phyloP scores from a whole-genome alignment of 148 eudicot species.

The Rhododendron molle region DNA sequence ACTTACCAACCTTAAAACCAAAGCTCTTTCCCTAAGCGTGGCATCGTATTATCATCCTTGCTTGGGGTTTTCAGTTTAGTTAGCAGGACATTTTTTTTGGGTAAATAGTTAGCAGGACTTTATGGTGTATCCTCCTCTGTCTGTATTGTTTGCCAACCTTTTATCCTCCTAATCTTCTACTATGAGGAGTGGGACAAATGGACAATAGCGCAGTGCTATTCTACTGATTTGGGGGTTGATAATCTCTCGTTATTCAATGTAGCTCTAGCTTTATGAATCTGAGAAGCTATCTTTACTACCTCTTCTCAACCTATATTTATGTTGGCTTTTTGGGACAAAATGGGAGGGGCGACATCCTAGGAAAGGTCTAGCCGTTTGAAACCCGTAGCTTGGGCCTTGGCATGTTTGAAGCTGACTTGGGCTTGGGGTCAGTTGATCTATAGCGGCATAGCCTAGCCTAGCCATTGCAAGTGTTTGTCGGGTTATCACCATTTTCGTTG shows the following conservation, averaged over 20 bases:
- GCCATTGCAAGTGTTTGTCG: background rate
- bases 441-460: background rate
- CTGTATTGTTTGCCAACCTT: background rate
- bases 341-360: background rate
- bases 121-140: background rate
- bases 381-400: background rate
- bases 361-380: background rate
- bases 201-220: background rate
- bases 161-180: background rate
- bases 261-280: background rate
- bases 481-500: background rate
- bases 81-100: no score
- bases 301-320: background rate
- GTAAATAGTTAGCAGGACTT: background rate
- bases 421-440: background rate
- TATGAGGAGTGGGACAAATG: background rate
- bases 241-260: background rate
- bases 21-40: background rate
- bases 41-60: background rate
- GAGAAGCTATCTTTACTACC: background rate
- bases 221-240: background rate
- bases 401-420: background rate
- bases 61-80: background rate
- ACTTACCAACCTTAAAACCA: background rate
- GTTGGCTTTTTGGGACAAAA: background rate